Conservation (phyloP, 1,284 basidiomycete genomes). For the Phaffia rhodozyma region DNA sequence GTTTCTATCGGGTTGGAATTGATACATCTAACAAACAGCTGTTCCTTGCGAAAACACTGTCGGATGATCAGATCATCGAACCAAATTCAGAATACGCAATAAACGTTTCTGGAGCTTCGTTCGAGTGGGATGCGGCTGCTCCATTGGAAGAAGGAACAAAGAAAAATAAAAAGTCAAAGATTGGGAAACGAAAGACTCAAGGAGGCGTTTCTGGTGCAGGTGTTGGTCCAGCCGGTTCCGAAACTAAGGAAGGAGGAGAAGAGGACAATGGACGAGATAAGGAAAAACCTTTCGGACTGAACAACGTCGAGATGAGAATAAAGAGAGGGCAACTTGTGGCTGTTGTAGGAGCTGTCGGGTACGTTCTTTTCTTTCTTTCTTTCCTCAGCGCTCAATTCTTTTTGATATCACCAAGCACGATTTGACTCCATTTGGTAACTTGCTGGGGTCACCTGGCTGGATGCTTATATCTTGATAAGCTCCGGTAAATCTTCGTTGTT, state of each 20-base stretch:
- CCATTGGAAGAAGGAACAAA: constrained; percentile 38
- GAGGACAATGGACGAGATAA: constrained; percentile 28
- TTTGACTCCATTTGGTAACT: constrained; percentile 27
- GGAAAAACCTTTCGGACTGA: constrained; percentile 51
- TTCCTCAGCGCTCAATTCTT: not conserved
- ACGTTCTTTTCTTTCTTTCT: not conserved
- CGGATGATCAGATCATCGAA: constrained; percentile 43
- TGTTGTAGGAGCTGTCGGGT: constrained; percentile 60
- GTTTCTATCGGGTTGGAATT: constrained; percentile 38
- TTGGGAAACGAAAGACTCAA: constrained; percentile 13
- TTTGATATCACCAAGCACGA: not conserved
- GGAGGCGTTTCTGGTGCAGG: constrained; percentile 20
- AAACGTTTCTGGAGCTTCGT: constrained; percentile 52
- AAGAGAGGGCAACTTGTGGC: constrained; percentile 62
- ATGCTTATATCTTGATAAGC: no score
- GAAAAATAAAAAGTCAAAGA: constrained; percentile 29
- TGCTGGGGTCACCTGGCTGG: constrained; percentile 16
- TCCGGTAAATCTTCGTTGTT: constrained; percentile 45
- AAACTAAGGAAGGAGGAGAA: constrained; percentile 22
- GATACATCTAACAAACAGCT: constrained; percentile 48
- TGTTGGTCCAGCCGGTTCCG: not conserved
- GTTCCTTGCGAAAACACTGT: constrained; percentile 52
- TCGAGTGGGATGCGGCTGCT: constrained; percentile 68
- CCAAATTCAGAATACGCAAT: constrained; percentile 47
- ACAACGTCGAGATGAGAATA: constrained; percentile 50